These are phyloP conservation scores for Heliamphora exappendiculata DNA, from an alignment of 148 eudicot genomes.

Conservation along the genomic window DNA sequence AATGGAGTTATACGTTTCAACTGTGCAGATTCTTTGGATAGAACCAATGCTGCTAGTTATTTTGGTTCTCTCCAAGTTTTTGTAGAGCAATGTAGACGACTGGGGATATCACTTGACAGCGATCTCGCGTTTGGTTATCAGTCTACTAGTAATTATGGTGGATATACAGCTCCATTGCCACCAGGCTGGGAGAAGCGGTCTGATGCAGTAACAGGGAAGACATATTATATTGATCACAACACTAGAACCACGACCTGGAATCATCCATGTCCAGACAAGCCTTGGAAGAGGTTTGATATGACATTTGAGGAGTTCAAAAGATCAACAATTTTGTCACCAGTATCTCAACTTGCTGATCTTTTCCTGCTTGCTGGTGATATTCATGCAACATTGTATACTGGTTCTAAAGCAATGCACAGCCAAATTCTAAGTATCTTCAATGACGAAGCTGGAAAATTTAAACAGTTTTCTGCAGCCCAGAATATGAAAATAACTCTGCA, in stretches of 20 bases:
- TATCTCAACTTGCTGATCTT: constrained; percentile 77
- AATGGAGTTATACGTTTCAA: constrained; percentile 92
- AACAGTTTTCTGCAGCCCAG: constrained; percentile 96
- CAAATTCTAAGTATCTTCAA: constrained; percentile 89
- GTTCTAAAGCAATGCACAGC: constrained; percentile 99
- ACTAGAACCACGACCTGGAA: constrained; percentile 97
- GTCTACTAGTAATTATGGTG: constrained; percentile 52
- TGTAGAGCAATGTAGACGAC: constrained; percentile 90
- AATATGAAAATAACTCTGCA: constrained; percentile 86
- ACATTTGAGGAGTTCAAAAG: constrained; percentile 88
- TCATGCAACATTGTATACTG: constrained; percentile 95
- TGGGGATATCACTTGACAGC: constrained; percentile 93
- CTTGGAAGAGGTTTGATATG: constrained; percentile 99
- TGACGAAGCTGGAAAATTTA: constrained; percentile 87
- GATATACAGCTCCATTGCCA: constrained; percentile 91
- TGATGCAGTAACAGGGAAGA: constrained; percentile 91
- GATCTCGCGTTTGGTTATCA: constrained; percentile 70
- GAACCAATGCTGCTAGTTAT: constrained; percentile 98
- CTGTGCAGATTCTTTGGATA: constrained; percentile 95
- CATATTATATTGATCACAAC: constrained; percentile 92
- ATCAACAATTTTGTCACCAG: constrained; percentile 84
- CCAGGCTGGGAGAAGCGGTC: constrained; percentile 99
- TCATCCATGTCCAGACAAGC: constrained; percentile 99
- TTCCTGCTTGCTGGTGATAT: constrained; percentile 89
- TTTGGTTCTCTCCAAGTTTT: constrained; percentile 94